Evolutionary conservation across 495 filamentous ascomycete species (phyloP).

Genomic region (Trichodelitschia bisporula): DNA sequence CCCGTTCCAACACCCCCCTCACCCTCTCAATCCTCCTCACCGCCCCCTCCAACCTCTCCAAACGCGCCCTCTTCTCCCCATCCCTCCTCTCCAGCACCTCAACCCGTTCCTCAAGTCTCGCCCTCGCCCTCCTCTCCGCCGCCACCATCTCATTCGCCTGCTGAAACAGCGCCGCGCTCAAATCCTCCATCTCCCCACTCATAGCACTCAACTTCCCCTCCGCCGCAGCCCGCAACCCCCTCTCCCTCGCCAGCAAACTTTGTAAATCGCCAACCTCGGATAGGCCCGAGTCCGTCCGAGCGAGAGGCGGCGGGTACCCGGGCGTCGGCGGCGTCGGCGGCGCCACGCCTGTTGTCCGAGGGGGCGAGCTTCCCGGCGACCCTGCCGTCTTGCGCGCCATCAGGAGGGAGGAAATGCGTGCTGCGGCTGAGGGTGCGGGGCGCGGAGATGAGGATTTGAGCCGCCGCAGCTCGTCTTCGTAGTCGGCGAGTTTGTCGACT

Average conservation of each 20-base stretch:
- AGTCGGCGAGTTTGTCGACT: constrained; percentile 70
- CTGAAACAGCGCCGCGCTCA: constrained; percentile 66
- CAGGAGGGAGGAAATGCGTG: background rate
- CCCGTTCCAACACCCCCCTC: constrained; percentile 26
- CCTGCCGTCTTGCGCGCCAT: background rate
- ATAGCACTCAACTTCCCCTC: constrained; percentile 49
- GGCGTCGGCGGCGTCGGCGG: constrained; percentile 4
- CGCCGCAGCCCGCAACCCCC: constrained; percentile 41
- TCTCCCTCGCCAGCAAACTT: constrained; percentile 48
- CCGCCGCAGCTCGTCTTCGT: constrained; percentile 67
- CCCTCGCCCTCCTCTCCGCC: constrained; percentile 54
- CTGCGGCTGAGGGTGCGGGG: constrained; percentile 1
- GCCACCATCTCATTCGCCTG: constrained; percentile 98
- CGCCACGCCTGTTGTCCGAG: constrained; percentile 5
- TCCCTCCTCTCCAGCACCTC: constrained; percentile 49
- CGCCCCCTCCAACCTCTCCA: constrained; percentile 29
- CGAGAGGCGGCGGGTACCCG: constrained; percentile 10
- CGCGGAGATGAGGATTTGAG: constrained; percentile 22
- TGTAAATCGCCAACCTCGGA: constrained; percentile 31
- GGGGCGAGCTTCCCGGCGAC: constrained; percentile 2
- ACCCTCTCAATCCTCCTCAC: constrained; percentile 36
- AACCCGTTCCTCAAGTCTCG: constrained; percentile 45
- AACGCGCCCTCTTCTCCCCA: constrained; percentile 47
- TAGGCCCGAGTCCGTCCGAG: constrained; percentile 4
- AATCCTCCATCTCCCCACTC: constrained; percentile 65